A percentile compares a stretch with the other conserved stretches of the same genome.
phyloP scores from a whole-genome alignment of 495 filamentous ascomycete species.

The Zalerion maritima region DNA sequence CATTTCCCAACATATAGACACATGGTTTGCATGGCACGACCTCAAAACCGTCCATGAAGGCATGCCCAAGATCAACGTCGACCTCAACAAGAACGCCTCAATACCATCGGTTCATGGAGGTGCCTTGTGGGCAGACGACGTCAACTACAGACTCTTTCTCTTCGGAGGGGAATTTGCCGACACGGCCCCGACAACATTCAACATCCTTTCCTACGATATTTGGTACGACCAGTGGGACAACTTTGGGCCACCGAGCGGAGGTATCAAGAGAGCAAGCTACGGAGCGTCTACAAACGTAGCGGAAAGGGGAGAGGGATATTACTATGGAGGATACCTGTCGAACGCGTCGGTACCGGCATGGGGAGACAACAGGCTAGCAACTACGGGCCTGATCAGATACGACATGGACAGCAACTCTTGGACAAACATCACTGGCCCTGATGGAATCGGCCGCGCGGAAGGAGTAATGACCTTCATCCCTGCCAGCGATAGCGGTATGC shows the following conservation, averaged over 20 bases:
- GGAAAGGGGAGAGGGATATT: constrained; percentile 13
- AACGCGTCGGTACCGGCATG: constrained; percentile 28
- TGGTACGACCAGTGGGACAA: constrained; percentile 29
- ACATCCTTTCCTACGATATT: constrained; percentile 30
- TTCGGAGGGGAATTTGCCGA: constrained; percentile 35
- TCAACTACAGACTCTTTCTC: constrained; percentile 38
- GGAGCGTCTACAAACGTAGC: constrained; percentile 13
- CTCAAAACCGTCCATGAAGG: constrained; percentile 23
- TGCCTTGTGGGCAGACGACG: constrained; percentile 33
- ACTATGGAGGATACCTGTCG: constrained; percentile 34
- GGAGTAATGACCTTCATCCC: constrained; percentile 33
- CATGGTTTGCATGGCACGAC: constrained; percentile 32
- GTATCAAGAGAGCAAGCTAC: constrained; percentile 10
- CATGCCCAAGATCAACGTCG: constrained; percentile 35
- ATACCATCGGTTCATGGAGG: constrained; percentile 32
- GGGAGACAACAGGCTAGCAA: constrained; percentile 23
- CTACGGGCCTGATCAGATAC: constrained; percentile 27
- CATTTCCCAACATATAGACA: constrained; percentile 14
- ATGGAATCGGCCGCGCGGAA: constrained; percentile 27
- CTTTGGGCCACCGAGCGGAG: constrained; percentile 10
- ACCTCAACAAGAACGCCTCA: constrained; percentile 32
- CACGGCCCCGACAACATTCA: constrained; percentile 19
- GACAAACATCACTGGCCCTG: constrained; percentile 29
- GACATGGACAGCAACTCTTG: constrained; percentile 26
- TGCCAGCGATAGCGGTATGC: constrained; percentile 35